Conservation (phyloP, 202 grass and related monocot genomes). For the Panicum hallii region DNA sequence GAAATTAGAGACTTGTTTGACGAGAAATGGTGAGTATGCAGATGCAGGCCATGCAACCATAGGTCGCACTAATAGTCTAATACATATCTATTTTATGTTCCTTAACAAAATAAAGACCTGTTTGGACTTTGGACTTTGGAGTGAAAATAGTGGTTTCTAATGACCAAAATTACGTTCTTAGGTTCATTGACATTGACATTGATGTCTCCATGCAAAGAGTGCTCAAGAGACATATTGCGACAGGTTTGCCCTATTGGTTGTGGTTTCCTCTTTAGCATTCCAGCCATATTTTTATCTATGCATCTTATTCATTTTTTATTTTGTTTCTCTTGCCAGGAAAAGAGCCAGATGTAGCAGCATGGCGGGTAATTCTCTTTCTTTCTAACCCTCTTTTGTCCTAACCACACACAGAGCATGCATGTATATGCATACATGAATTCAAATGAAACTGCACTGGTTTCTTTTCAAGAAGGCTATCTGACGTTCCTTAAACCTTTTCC, state of each 20-base stretch:
- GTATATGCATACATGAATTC: conserved; percentile 7
- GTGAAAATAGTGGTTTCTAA: conserved; percentile 39
- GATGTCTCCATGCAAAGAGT: conserved; percentile 85
- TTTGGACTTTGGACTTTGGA: not conserved
- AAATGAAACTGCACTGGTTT: conserved; percentile 19
- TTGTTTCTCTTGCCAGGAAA: conserved; percentile 62
- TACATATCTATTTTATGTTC: not conserved
- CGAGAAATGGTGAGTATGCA: conserved; percentile 86
- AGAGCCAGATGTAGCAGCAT: conserved; percentile 75
- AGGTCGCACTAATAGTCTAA: not conserved
- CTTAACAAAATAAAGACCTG: not conserved
- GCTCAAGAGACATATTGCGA: conserved; percentile 81
- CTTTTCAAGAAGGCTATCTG: not conserved
- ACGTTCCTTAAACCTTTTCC: too few relatives aligned
- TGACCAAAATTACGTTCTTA: conserved; percentile 26
- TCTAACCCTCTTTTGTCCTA: not conserved
- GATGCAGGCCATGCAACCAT: conserved; percentile 12
- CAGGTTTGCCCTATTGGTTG: conserved; percentile 55
- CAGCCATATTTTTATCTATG: conserved; percentile 28
- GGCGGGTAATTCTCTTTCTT: conserved; percentile 63
- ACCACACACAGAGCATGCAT: conserved; percentile 8
- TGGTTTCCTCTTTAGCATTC: conserved; percentile 17
- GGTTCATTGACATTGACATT: conserved; percentile 96
- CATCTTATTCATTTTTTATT: conserved; percentile 14
- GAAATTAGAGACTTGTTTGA: conserved; percentile 77